Evolutionary conservation across 176 grass and related monocot genomes (phyloP).

Genomic region (Avena sativa): DNA sequence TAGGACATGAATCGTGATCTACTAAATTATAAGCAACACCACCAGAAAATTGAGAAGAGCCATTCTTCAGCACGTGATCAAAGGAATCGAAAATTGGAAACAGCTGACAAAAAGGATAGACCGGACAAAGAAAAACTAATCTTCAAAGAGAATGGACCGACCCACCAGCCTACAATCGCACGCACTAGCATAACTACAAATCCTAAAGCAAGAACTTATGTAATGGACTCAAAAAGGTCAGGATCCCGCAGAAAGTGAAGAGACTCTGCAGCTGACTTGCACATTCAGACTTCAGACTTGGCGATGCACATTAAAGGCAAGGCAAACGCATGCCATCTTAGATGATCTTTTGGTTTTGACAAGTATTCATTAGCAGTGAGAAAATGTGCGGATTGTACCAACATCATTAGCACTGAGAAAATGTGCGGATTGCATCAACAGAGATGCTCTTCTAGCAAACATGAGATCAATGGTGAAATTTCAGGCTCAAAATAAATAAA

Average conservation of each 20-base stretch:
- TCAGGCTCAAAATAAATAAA: background rate
- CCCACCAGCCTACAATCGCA: slow-evolving; percentile 20
- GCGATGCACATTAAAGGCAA: background rate
- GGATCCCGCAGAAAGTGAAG: slow-evolving; percentile 8
- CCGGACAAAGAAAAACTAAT: slow-evolving; percentile 24
- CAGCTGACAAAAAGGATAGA: slow-evolving; percentile 30
- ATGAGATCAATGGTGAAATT: background rate
- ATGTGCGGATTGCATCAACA: background rate
- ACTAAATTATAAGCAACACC: slow-evolving; percentile 26
- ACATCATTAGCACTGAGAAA: background rate
- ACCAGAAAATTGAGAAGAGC: background rate
- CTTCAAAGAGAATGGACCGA: slow-evolving; percentile 25
- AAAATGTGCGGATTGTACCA: background rate
- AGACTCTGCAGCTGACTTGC: slow-evolving; percentile 31
- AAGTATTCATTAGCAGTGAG: background rate
- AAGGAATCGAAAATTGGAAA: slow-evolving; percentile 39
- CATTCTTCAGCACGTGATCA: slow-evolving; percentile 37
- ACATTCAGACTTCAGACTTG: slow-evolving; percentile 33
- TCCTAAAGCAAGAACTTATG: slow-evolving; percentile 23
- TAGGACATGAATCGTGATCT: slow-evolving; percentile 22
- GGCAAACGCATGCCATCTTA: slow-evolving; percentile 6
- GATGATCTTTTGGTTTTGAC: slow-evolving; percentile 5
- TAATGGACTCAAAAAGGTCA: background rate
- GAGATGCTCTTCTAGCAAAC: background rate
- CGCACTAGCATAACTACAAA: slow-evolving; percentile 45